Evolutionary conservation across 2,329 filamentous ascomycete species (phyloP).

Genomic region (Calonectria naviculata): DNA sequence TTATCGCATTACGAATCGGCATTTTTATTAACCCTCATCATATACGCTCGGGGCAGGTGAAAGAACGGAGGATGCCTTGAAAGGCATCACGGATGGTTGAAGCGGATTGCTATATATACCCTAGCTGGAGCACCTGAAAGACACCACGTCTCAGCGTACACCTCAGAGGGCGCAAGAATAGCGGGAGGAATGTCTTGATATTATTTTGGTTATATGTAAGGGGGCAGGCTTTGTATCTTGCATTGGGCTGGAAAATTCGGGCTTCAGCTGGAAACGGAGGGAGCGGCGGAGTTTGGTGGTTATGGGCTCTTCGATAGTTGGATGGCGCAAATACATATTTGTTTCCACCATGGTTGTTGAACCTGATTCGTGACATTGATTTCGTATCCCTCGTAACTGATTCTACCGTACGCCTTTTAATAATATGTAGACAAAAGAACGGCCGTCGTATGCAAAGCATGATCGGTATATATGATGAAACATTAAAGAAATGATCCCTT

Average conservation of each 20-base stretch:
- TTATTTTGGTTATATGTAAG: slow-evolving; percentile 33
- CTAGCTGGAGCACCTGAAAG: slow-evolving; percentile 16
- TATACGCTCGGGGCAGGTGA: slow-evolving; percentile 27
- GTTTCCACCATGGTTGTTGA: slow-evolving; percentile 22
- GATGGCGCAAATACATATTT: slow-evolving; percentile 37
- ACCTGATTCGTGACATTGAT: slow-evolving; percentile 9
- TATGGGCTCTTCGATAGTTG: slow-evolving; percentile 40
- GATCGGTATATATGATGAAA: not conserved
- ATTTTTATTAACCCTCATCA: slow-evolving; percentile 37
- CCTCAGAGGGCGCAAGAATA: slow-evolving; percentile 21
- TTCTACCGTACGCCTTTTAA: not conserved
- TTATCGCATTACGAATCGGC: slow-evolving; percentile 39
- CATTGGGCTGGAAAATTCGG: slow-evolving; percentile 41
- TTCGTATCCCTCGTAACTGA: not conserved
- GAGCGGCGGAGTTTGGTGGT: slow-evolving; percentile 49
- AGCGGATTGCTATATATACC: slow-evolving; percentile 37
- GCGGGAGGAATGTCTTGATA: slow-evolving; percentile 27
- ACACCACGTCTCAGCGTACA: not conserved
- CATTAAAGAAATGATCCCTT: slow-evolving; percentile 73
- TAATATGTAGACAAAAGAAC: not conserved
- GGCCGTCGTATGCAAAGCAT: slow-evolving; percentile 5
- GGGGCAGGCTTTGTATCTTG: slow-evolving; percentile 36
- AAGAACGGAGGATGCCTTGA: slow-evolving; percentile 15
- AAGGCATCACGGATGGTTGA: slow-evolving; percentile 19
- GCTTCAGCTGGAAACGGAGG: slow-evolving; percentile 41